phyloP scores from a whole-genome alignment of 2,329 filamentous ascomycete species.

The Cercospora sp. region DNA sequence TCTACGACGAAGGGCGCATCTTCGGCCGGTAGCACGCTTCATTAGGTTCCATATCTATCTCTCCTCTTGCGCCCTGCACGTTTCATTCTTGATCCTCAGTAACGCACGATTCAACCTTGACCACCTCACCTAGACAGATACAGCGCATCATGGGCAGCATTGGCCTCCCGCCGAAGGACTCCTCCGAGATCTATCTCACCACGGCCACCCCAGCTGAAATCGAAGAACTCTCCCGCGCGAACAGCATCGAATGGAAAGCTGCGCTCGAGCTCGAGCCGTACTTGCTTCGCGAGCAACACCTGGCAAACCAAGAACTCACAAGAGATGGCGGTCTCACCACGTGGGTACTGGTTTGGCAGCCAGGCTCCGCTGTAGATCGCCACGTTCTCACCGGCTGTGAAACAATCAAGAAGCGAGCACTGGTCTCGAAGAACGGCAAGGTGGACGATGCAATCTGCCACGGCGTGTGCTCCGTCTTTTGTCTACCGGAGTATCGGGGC shows the following conservation, averaged over 20 bases:
- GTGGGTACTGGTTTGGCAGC: conserved; percentile 60
- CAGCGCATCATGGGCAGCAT: conserved; percentile 21
- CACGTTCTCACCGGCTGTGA: conserved; percentile 60
- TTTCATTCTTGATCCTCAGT: background rate
- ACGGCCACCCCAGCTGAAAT: conserved; percentile 58
- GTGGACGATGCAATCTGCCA: conserved; percentile 64
- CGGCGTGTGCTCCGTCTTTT: conserved; percentile 78
- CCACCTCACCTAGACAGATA: background rate
- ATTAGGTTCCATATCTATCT: background rate
- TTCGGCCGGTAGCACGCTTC: background rate
- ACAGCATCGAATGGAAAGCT: conserved; percentile 60
- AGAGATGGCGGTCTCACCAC: conserved; percentile 57
- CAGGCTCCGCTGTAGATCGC: conserved; percentile 34
- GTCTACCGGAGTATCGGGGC: conserved; percentile 64
- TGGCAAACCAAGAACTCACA: conserved; percentile 54
- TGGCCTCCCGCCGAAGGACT: conserved; percentile 50
- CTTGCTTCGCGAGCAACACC: conserved; percentile 56
- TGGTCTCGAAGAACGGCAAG: conserved; percentile 47
- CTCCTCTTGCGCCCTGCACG: background rate
- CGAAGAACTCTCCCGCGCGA: conserved; percentile 53
- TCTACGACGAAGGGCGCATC: conserved; percentile 2
- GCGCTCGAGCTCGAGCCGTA: conserved; percentile 57
- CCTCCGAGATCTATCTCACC: conserved; percentile 54
- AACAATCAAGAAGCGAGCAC: conserved; percentile 52
- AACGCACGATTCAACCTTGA: background rate